phyloP scores from a whole-genome alignment of 495 filamentous ascomycete species.

The Staphylotrichum tortipilum region DNA sequence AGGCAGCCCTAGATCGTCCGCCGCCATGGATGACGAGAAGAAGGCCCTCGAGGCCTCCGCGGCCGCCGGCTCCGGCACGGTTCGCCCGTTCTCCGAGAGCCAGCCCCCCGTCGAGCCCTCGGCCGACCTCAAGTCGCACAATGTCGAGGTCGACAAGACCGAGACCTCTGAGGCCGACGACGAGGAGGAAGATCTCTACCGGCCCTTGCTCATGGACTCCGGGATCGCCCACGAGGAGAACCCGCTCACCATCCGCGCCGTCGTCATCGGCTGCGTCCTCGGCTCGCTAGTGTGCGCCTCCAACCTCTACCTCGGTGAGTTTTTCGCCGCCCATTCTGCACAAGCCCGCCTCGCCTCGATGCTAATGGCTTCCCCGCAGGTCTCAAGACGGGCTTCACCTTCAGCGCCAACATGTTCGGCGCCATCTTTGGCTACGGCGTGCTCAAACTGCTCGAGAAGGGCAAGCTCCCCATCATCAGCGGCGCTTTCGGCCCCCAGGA shows the following conservation, averaged over 20 bases:
- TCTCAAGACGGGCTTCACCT: conserved; percentile 59
- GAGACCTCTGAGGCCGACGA: conserved; percentile 12
- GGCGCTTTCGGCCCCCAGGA: conserved; percentile 57
- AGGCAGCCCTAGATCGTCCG: too few relatives aligned
- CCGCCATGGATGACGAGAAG: conserved; percentile 25
- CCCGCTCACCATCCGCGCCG: conserved; percentile 50
- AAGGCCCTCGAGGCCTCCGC: conserved; percentile 7
- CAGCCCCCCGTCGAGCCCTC: conserved; percentile 17
- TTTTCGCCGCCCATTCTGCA: neutral
- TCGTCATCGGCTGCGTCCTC: conserved; percentile 48
- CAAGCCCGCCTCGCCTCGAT: neutral
- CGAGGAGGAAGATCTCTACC: conserved; percentile 34
- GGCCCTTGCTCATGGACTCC: conserved; percentile 39
- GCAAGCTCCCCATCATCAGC: conserved; percentile 49
- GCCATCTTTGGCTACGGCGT: conserved; percentile 62
- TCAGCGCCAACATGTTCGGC: conserved; percentile 50
- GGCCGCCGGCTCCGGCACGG: conserved; percentile 7
- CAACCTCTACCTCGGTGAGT: conserved; percentile 54
- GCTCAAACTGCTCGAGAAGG: conserved; percentile 41
- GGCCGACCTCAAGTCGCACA: conserved; percentile 17
- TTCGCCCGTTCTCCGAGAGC: conserved; percentile 23
- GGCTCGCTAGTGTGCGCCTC: conserved; percentile 56
- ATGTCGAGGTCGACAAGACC: conserved; percentile 13
- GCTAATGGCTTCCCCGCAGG: conserved; percentile 18
- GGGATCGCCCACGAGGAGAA: conserved; percentile 35